phyloP scores from a whole-genome alignment of 306 rosid genomes.

The Trichosanthes truncata region DNA sequence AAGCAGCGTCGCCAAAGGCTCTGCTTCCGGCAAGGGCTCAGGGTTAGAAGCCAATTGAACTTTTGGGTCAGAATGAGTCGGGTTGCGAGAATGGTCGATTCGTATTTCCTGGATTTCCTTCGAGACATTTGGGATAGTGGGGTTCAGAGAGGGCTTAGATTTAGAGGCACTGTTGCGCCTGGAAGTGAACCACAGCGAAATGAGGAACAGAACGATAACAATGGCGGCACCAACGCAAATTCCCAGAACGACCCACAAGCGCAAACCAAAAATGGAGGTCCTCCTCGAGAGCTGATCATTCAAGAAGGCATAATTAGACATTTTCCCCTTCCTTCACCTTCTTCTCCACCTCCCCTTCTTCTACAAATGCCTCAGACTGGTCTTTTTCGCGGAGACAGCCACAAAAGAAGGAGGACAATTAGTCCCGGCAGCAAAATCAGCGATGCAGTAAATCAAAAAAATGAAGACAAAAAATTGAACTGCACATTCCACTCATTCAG shows the following conservation, averaged over 20 bases:
- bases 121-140: conserved; percentile 38
- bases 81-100: conserved; percentile 27
- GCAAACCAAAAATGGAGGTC: conserved; percentile 47
- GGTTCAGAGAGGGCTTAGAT: conserved; percentile 20
- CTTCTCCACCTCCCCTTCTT: neutral
- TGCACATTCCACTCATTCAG: conserved; percentile 9
- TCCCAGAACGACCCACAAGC: conserved; percentile 54
- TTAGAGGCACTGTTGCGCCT: conserved; percentile 21
- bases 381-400: neutral
- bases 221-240: conserved; percentile 57
- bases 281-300: conserved; percentile 48
- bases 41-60: conserved; percentile 13
- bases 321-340: conserved; percentile 1
- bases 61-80: conserved; percentile 25
- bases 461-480: neutral
- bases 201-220: conserved; percentile 44
- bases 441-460: neutral
- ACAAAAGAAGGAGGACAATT: neutral
- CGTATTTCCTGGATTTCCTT: conserved; percentile 57
- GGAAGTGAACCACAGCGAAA: conserved; percentile 47
- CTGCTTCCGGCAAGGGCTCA: conserved; percentile 31
- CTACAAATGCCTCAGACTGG: neutral
- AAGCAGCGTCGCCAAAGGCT: conserved; percentile 19
- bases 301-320: conserved; percentile 38
- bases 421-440: neutral